Evolutionary conservation across 2,329 filamentous ascomycete species (phyloP).

Genomic region (Leptographium procerum): DNA sequence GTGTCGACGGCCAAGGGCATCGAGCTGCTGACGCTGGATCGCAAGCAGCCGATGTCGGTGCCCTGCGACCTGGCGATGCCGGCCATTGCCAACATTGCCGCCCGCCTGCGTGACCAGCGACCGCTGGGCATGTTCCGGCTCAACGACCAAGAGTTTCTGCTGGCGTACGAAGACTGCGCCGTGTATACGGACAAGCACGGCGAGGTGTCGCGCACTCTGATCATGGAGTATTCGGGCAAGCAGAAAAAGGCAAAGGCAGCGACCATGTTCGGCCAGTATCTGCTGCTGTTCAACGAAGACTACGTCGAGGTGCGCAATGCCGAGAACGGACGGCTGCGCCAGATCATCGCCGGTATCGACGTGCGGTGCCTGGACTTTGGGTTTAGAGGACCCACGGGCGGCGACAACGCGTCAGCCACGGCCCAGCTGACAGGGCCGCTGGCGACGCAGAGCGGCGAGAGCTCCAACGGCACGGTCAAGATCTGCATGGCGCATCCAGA

Average conservation of each 20-base stretch:
- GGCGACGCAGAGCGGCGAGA: constrained; percentile 19
- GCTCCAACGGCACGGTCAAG: constrained; percentile 70
- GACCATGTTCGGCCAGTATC: constrained; percentile 82
- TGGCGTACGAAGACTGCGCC: constrained; percentile 90
- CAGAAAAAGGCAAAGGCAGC: constrained; percentile 66
- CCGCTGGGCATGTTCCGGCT: constrained; percentile 95
- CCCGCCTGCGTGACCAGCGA: constrained; percentile 68
- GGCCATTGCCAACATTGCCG: constrained; percentile 74
- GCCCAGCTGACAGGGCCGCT: constrained; percentile 5
- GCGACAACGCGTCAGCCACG: constrained; percentile 19
- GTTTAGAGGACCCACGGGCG: constrained; percentile 48
- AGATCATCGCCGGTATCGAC: constrained; percentile 87
- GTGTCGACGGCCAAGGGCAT: constrained; percentile 87
- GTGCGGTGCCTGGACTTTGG: constrained; percentile 87
- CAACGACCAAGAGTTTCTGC: constrained; percentile 81
- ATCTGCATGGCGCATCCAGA: constrained; percentile 92
- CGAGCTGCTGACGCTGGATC: constrained; percentile 91
- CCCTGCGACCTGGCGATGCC: constrained; percentile 66
- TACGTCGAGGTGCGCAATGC: constrained; percentile 97
- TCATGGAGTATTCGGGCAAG: constrained; percentile 98
- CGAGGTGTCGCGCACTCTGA: constrained; percentile 83
- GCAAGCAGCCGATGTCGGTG: constrained; percentile 90
- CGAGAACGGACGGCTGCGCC: constrained; percentile 82
- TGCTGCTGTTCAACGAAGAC: constrained; percentile 88
- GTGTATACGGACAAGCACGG: constrained; percentile 98